These are phyloP conservation scores for Cruciata laevipes DNA, from an alignment of 257 asterid species.

Conservation along the genomic window DNA sequence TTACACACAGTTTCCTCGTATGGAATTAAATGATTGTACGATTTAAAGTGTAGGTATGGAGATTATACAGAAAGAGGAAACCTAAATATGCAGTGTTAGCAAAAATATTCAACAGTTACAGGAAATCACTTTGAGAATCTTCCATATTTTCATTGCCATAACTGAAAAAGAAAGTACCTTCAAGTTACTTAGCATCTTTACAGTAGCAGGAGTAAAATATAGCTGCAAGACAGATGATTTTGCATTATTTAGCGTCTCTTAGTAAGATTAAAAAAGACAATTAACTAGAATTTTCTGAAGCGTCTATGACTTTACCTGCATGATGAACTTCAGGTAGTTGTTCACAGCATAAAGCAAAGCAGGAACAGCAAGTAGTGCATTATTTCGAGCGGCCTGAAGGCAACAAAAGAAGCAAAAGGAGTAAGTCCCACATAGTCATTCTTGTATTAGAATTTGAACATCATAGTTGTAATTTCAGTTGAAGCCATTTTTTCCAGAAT, in stretches of 20 bases:
- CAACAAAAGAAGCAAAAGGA: conserved; percentile 14
- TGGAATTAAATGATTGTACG: neutral
- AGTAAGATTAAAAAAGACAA: neutral
- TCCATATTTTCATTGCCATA: conserved; percentile 9
- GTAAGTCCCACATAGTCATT: conserved; percentile 2
- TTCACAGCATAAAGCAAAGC: conserved; percentile 90
- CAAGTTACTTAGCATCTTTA: conserved; percentile 97
- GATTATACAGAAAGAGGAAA: neutral
- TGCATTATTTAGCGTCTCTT: conserved; percentile 9
- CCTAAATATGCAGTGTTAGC: neutral
- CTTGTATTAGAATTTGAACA: neutral
- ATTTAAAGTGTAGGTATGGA: neutral
- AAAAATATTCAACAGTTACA: conserved; percentile 3
- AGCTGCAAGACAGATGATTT: conserved; percentile 42
- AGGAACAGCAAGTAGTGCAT: conserved; percentile 85
- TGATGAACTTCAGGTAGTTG: conserved; percentile 80
- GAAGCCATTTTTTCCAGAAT: neutral
- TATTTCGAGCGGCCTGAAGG: conserved; percentile 86
- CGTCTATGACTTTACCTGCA: conserved; percentile 58
- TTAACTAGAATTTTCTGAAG: neutral
- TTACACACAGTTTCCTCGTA: neutral
- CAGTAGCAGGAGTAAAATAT: conserved; percentile 97
- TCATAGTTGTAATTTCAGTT: neutral
- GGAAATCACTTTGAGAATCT: neutral
- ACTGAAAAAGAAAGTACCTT: conserved; percentile 50